Evolutionary conservation across 495 filamentous ascomycete genomes (phyloP).

Genomic region (Hypoxylon cercidicola): DNA sequence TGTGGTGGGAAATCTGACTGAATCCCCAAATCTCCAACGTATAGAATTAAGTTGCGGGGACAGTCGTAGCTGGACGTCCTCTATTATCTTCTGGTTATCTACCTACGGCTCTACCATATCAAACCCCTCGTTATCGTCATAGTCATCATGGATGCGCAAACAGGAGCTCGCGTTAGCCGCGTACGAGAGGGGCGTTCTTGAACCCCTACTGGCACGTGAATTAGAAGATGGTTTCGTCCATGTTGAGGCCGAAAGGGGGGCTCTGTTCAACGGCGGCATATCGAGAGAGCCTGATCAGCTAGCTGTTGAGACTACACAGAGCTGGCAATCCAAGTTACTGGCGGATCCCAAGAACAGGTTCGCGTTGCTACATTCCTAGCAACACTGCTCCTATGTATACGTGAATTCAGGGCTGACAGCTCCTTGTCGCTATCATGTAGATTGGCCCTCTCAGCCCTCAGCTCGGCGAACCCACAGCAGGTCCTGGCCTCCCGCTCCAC

Average conservation of each 20-base stretch:
- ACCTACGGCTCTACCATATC: slow-evolving; percentile 6
- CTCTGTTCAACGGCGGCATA: slow-evolving; percentile 21
- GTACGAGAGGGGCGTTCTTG: slow-evolving; percentile 55
- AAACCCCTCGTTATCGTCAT: slow-evolving; percentile 2
- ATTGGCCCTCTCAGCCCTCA: slow-evolving; percentile 75
- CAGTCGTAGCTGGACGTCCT: too few relatives aligned
- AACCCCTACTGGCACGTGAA: slow-evolving; percentile 54
- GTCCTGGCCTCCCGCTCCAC: slow-evolving; percentile 67
- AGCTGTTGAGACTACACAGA: slow-evolving; percentile 55
- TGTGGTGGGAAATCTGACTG: background rate
- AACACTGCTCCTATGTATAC: background rate
- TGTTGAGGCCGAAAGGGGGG: slow-evolving; percentile 48
- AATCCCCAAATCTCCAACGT: too few relatives aligned
- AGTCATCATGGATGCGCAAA: slow-evolving; percentile 58
- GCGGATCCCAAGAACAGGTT: slow-evolving; percentile 72
- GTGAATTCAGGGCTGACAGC: slow-evolving; percentile 8
- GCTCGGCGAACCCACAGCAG: slow-evolving; percentile 62
- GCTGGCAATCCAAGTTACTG: slow-evolving; percentile 71
- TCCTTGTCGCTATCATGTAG: slow-evolving; percentile 31
- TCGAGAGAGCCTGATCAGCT: slow-evolving; percentile 52
- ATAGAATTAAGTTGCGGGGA: too few relatives aligned
- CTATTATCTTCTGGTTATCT: too few relatives aligned
- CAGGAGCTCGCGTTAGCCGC: slow-evolving; percentile 39
- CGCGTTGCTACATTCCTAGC: slow-evolving; percentile 2
- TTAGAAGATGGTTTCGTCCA: slow-evolving; percentile 62